Evolutionary conservation across 352 stramenopile species (phyloP).

Genomic region (Peronospora tabacina): DNA sequence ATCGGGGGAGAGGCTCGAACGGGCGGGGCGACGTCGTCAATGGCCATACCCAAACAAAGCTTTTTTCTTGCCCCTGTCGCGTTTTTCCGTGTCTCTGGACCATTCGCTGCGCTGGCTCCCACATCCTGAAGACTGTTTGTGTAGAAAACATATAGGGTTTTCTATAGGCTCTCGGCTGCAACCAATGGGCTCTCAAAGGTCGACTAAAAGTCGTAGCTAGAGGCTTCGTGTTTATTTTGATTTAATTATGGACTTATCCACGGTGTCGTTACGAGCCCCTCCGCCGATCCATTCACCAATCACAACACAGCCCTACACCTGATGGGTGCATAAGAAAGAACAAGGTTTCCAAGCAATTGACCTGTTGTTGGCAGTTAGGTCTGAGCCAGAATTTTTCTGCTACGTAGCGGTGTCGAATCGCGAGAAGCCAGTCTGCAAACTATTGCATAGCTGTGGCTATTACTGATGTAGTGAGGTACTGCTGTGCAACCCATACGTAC

Average conservation of each 20-base stretch:
- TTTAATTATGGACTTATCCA: constrained; percentile 24
- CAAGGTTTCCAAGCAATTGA: background rate
- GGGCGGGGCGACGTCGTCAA: constrained; percentile 28
- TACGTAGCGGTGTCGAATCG: no score
- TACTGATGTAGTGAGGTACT: no score
- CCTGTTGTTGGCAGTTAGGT: no score
- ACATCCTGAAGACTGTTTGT: constrained; percentile 1
- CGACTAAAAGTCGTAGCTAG: constrained; percentile 17
- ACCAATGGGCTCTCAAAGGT: constrained; percentile 27
- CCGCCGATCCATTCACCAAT: constrained; percentile 11
- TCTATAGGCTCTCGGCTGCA: constrained; percentile 23
- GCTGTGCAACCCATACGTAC: no score
- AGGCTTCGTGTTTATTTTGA: constrained; percentile 23
- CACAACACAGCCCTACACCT: constrained; percentile 7
- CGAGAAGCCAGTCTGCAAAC: no score
- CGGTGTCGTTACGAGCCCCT: constrained; percentile 13
- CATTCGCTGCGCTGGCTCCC: constrained; percentile 27
- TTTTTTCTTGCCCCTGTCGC: constrained; percentile 21
- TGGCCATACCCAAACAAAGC: constrained; percentile 13
- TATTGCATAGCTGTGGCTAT: no score
- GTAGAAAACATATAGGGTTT: constrained; percentile 12
- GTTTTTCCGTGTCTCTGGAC: constrained; percentile 29
- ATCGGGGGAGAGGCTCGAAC: constrained; percentile 1
- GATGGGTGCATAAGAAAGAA: constrained; percentile 4
- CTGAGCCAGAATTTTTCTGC: no score